Evolutionary conservation across 192 early-diverging fungal genomes (phyloP), one percentile per base, ranked within the genome.

Genomic region (Chytriomyces sp.): DNA sequence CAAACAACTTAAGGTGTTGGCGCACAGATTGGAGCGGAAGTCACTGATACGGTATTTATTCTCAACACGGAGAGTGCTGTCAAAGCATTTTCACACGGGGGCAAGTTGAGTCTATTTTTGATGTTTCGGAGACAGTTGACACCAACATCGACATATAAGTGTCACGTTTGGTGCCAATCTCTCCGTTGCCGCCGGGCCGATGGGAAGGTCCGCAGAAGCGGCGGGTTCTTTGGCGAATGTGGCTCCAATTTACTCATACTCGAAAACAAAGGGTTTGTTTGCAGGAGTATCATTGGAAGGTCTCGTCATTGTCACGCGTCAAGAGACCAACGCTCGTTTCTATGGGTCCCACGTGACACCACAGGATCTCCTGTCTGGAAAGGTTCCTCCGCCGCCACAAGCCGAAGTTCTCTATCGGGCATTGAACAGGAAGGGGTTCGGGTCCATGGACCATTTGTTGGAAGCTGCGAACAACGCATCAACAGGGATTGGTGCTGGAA

Each of bases 161-260:
- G 52, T 97, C 26, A 69, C 74, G 22, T 67, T 75, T 52, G 74
- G 74, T 1, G 66, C 74, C 5, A 69, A 75, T 33, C 12, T 75
- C n/a, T 69, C 65, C 2, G 52, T 75, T 28, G 74, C 74, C 19
- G 74, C 74, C 2, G 66, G 65, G 8, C 76, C 80, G 4, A 44
- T 77, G 30, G 84, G 84, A 7, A 61, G 84, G 14, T 70, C 72
- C 52, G 96, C 93, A 6, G 96, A 98, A 81, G 96, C 89, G 7
- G 90, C 86, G 38, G 95, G 91, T 1, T 86, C 93, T 5, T 52
- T 84, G 25, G 88, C 86, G 38, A 91, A 94, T 39, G 74, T 96
- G 34, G 94, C 96, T 17, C 91, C 96, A 32, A 93, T 98, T 39
- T 94, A 93, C 70, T 93, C 93, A 32, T 98, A 98, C 82, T 88